phyloP scores from a whole-genome alignment of 495 filamentous ascomycete species.

The Talaromyces stipitatus region DNA sequence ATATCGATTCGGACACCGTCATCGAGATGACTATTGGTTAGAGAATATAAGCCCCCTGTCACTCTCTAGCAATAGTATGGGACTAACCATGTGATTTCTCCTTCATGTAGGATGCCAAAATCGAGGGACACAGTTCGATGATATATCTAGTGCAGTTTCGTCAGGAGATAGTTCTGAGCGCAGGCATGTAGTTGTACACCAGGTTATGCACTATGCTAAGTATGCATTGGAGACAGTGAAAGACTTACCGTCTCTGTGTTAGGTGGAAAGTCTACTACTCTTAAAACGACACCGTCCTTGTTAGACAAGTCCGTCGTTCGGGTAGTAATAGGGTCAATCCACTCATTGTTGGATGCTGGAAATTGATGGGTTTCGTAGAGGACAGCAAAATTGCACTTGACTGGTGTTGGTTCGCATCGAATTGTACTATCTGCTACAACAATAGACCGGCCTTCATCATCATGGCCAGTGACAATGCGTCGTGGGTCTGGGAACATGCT shows the following conservation, averaged over 20 bases:
- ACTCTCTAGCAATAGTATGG: no score
- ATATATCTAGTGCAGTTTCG: constrained; percentile 20
- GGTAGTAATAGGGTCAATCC: constrained; percentile 2
- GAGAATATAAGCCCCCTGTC: no score
- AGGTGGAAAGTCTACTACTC: constrained; percentile 9
- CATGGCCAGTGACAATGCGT: constrained; percentile 11
- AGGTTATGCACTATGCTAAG: no score
- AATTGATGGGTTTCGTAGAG: constrained; percentile 10
- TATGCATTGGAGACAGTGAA: no score
- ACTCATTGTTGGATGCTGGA: constrained; percentile 7
- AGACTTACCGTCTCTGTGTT: constrained; percentile 9
- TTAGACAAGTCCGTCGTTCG: constrained; percentile 6
- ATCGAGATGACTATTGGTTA: background rate
- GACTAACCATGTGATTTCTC: constrained; percentile 9
- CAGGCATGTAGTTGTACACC: background rate
- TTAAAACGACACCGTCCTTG: constrained; percentile 5
- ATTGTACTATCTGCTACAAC: constrained; percentile 6
- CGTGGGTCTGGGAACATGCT: constrained; percentile 8
- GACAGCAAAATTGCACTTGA: constrained; percentile 10
- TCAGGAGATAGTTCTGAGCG: background rate
- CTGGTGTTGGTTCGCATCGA: background rate
- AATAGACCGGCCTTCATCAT: constrained; percentile 6
- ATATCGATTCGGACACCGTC: background rate
- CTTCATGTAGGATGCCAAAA: constrained; percentile 51
- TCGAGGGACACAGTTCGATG: constrained; percentile 59